Evolutionary conservation across 2,329 filamentous ascomycete species (phyloP).

Genomic region (Cordyceps cateniannulata): DNA sequence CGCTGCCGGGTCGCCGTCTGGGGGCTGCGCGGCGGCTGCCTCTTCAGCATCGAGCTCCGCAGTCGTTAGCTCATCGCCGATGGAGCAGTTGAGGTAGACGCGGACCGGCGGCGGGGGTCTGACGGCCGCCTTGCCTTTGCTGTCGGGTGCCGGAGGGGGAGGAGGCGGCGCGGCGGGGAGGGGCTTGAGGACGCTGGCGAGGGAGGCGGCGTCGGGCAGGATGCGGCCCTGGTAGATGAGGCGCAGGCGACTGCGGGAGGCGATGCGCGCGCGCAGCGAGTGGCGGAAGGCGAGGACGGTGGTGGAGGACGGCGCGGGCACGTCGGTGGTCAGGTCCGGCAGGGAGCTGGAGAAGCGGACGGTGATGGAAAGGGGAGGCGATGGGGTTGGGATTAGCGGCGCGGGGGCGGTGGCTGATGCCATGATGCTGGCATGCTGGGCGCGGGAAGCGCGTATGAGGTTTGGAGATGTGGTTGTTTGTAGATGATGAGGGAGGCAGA

Average conservation of each 20-base stretch:
- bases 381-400: too few species aligned
- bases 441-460: not conserved
- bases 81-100: conserved; percentile 89
- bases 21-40: conserved; percentile 32
- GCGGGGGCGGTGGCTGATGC: conserved; percentile 12
- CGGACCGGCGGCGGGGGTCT: conserved; percentile 38
- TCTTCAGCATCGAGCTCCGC: conserved; percentile 66
- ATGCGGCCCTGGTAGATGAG: conserved; percentile 88
- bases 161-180: conserved; percentile 45
- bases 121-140: conserved; percentile 56
- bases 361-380: conserved; percentile 61
- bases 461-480: not conserved
- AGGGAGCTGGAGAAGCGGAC: conserved; percentile 86
- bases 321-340: conserved; percentile 74
- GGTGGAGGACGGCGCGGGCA: conserved; percentile 60
- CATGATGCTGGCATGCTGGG: conserved; percentile 23
- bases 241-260: conserved; percentile 66
- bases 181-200: conserved; percentile 62
- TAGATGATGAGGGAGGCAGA: not conserved
- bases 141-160: conserved; percentile 20
- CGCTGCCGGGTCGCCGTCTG: conserved; percentile 44
- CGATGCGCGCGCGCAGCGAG: conserved; percentile 67
- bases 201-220: conserved; percentile 64
- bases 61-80: conserved; percentile 66
- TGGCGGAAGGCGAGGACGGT: conserved; percentile 76